phyloP scores from a whole-genome alignment of 2,329 filamentous ascomycete genomes.

The Penicillium glabrum region DNA sequence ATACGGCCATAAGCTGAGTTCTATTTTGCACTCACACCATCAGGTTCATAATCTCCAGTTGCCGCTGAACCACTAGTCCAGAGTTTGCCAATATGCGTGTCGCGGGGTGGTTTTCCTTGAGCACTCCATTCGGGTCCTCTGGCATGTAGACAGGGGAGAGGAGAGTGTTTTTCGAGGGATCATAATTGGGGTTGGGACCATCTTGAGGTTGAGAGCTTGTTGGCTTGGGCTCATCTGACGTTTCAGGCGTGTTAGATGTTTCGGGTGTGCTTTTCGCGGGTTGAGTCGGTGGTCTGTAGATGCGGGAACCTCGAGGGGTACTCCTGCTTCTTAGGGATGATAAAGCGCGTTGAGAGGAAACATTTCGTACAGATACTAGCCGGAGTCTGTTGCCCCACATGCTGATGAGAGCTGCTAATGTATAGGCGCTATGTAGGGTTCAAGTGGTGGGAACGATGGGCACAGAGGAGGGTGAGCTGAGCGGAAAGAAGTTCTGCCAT shows the following conservation, averaged over 20 bases:
- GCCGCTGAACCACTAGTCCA: conserved; percentile 61
- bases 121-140: conserved; percentile 59
- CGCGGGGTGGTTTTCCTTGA: conserved; percentile 60
- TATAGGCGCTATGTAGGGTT: not conserved
- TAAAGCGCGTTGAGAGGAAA: conserved; percentile 23
- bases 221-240: conserved; percentile 6
- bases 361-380: conserved; percentile 18
- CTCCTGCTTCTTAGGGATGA: conserved; percentile 28
- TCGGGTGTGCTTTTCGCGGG: conserved; percentile 3
- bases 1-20: not conserved
- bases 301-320: conserved; percentile 30
- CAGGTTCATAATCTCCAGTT: conserved; percentile 66
- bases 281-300: conserved; percentile 25
- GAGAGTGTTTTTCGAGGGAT: conserved; percentile 48
- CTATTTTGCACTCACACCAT: conserved; percentile 47
- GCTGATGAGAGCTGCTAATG: not conserved
- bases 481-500: conserved; percentile 7
- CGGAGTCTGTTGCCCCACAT: conserved; percentile 35
- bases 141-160: conserved; percentile 62
- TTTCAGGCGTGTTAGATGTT: conserved; percentile 7
- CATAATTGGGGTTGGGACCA: conserved; percentile 43
- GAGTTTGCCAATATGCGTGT: conserved; percentile 60
- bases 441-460: not conserved
- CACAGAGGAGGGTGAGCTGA: not conserved
- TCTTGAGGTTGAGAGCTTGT: conserved; percentile 27